Base-by-base conservation (phyloP, 768 basidiomycete species). In the Agaricus sinodeliciosus region DNA sequence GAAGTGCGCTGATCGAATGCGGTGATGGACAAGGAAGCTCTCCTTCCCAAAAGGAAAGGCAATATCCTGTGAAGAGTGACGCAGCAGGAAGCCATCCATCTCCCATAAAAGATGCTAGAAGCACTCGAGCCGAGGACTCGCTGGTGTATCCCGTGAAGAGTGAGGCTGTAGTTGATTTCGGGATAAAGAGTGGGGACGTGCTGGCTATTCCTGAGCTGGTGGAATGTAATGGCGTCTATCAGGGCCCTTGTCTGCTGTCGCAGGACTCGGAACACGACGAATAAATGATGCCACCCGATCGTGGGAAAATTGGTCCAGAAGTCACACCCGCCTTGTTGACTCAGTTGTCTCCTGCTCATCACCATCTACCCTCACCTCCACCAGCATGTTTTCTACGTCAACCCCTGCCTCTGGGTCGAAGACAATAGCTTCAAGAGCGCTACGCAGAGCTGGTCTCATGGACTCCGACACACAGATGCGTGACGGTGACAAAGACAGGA, bases 401-500 rank as follows among this genome's bases (percentile, higher is more conserved):
- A 74, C 85, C 8, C 75, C 82, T 7, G 73, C 79, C 5, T 70
- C 83, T 13, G 78, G 82, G 58, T 71, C 77, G 48, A 78, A 82
- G 58, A 63, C 76, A 26, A 68, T 90, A 16, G 85, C 81, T 18
- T 58, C 76, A 54, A 84, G 69, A 53, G 82, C 85, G 27, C 71
- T 90, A 22, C 81, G 83, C 54, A 80, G 69, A 35, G 87, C 85
- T 2, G 88, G 87, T 39, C 81, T 90, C 63, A 84, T 88, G 56
- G 87, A 88, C 75, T 73, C 79, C 52, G 88, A 90, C 65, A 72
- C 82, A 53, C 77, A 72, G 59, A 90, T 90, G 88, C 79, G 81
- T 56, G 87, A 90, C 61, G 70, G 73, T 41, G 51, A 53, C 22
- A 73, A 78, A 8, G 80, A 82, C 69, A 85, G 74, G 62, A 90